These are phyloP conservation scores for Dactylorhiza incarnata DNA, from an alignment of 106 monocot species.

Conservation along the genomic window DNA sequence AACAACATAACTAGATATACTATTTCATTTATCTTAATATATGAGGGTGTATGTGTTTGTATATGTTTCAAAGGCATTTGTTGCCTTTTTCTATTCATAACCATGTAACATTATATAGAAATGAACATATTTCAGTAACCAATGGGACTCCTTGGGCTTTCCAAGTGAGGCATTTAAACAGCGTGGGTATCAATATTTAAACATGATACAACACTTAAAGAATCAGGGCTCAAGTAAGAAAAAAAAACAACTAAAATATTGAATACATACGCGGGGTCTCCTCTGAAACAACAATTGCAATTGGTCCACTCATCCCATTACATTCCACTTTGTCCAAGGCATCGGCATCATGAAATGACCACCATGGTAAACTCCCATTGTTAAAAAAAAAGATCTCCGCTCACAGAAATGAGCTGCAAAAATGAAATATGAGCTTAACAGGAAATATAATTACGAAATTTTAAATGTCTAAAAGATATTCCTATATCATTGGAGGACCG, in stretches of 20 bases:
- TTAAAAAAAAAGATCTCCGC: constrained; percentile 54
- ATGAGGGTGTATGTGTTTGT: too few species aligned
- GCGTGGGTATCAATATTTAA: neutral
- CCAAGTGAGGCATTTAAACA: too few species aligned
- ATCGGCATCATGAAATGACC: constrained; percentile 77
- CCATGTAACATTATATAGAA: too few species aligned
- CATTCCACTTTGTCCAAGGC: constrained; percentile 48
- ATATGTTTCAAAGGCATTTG: too few species aligned
- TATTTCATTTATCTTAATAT: too few species aligned
- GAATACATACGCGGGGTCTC: constrained; percentile 85
- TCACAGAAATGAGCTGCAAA: constrained; percentile 57
- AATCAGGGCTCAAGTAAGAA: neutral
- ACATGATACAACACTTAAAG: neutral
- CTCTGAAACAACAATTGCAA: constrained; percentile 92
- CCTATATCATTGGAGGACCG: neutral
- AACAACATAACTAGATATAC: too few species aligned
- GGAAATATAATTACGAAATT: neutral
- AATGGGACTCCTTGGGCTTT: too few species aligned
- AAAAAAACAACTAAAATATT: neutral
- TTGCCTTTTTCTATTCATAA: too few species aligned
- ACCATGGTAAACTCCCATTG: constrained; percentile 64
- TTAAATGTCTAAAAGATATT: neutral
- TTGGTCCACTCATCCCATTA: constrained; percentile 63
- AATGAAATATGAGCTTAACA: neutral
- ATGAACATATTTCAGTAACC: too few species aligned